Conservation (phyloP, 1,284 basidiomycete genomes). For the Hypsizygus ulmarius region DNA sequence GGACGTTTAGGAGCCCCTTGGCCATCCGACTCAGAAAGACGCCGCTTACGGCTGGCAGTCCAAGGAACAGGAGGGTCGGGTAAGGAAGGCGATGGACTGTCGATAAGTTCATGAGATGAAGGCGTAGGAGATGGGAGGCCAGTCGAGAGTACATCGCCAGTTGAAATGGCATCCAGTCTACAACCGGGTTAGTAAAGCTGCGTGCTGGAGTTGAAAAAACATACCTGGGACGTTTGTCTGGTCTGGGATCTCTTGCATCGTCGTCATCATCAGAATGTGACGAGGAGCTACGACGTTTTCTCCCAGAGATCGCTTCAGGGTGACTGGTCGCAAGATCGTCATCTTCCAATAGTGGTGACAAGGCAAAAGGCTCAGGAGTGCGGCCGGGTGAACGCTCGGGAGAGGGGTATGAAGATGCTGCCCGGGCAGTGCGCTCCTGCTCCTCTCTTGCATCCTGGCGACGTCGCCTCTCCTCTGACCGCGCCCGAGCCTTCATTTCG, state of each 20-base stretch:
- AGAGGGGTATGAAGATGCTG: conserved; percentile 17
- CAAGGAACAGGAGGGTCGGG: not conserved
- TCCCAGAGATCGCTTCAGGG: not conserved
- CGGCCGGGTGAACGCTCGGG: conserved; percentile 19
- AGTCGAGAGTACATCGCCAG: not conserved
- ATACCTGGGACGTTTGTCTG: conserved; percentile 26
- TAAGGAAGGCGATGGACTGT: not conserved
- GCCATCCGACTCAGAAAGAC: conserved; percentile 29
- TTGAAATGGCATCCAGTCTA: conserved; percentile 1
- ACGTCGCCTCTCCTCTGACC: not conserved
- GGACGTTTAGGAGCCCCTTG: conserved; percentile 23
- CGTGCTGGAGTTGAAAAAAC: not conserved
- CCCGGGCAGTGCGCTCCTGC: not conserved
- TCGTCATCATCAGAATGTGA: not conserved
- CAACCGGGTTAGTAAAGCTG: not conserved
- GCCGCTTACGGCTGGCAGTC: conserved; percentile 17
- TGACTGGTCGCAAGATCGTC: not conserved
- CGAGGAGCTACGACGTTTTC: conserved; percentile 14
- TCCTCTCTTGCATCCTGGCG: conserved; percentile 2
- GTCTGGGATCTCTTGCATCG: not conserved
- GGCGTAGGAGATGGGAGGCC: conserved; percentile 11
- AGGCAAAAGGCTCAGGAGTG: conserved; percentile 8
- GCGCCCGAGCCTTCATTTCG: conserved; percentile 17
- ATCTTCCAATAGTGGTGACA: conserved; percentile 6
- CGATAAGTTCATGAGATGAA: conserved; percentile 5